Conservation (phyloP, 805 yeast genomes). For the Ogataea paraovalis region DNA sequence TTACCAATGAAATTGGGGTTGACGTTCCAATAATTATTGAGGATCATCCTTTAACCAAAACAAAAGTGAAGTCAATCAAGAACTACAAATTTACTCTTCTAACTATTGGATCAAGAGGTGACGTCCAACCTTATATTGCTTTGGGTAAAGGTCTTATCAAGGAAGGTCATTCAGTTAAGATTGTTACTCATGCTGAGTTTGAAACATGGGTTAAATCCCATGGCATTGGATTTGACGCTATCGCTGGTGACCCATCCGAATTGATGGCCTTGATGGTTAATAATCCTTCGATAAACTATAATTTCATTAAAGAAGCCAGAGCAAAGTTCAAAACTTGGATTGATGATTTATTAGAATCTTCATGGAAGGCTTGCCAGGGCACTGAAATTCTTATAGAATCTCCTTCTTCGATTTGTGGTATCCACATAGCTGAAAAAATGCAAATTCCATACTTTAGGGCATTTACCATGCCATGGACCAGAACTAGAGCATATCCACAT, state of each 20-base stretch:
- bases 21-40: constrained; percentile 68
- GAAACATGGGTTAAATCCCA: constrained; percentile 65
- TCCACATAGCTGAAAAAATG: constrained; percentile 91
- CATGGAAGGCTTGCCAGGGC: constrained; percentile 86
- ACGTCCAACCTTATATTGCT: constrained; percentile 94
- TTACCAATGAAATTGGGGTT: constrained; percentile 55
- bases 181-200: constrained; percentile 85
- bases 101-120: constrained; percentile 95
- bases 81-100: constrained; percentile 60
- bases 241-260: constrained; percentile 93
- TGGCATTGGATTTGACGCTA: constrained; percentile 62
- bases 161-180: constrained; percentile 82
- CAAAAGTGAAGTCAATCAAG: constrained; percentile 47
- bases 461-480: constrained; percentile 98
- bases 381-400: constrained; percentile 85
- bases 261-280: constrained; percentile 89
- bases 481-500: constrained; percentile 94
- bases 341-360: constrained; percentile 57
- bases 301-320: constrained; percentile 80
- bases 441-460: constrained; percentile 90
- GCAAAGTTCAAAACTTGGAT: constrained; percentile 81
- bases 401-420: constrained; percentile 95
- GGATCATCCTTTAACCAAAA: constrained; percentile 45
- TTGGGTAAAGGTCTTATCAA: constrained; percentile 70
- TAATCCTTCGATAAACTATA: constrained; percentile 82